Evolutionary conservation across 2,329 filamentous ascomycete genomes (phyloP), one percentile per base, ranked within the genome.

Genomic region (Fusarium lyarnte): DNA sequence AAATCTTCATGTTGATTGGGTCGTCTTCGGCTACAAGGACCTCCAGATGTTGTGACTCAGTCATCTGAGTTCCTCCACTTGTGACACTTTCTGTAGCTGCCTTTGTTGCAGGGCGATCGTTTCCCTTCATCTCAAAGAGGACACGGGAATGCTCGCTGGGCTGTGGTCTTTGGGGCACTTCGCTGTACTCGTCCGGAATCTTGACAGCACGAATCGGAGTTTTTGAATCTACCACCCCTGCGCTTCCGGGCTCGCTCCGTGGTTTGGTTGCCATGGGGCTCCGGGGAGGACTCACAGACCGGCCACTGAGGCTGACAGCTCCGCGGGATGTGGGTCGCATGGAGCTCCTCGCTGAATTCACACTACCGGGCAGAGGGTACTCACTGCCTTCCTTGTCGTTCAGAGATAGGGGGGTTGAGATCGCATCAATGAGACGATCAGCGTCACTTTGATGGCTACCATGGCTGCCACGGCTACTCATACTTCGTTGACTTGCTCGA

Each of bases 11-110:
- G 75, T 97, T 97, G 74, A 97, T 91, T 0, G 94, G 93, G 75
- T 97, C 94, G 74, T 97, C 94, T 78, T 97, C 94, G 1, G 94
- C 94, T 39, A 97, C 89, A 27, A 97, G 85, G 5, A 97, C 89
- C 23, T 87, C 86, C 72, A 94, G 84, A 41, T 58, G 62, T 14
- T 43, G 66, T 17, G 71, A 58, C 7, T 79, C 69, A 6, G 73
- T 73, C 8, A 58, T 42, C 19, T 70, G 67, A 13, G 74, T 75
- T 16, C 68, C 66, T 38, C 46, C 68, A 14, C 76, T 79, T 5
- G 74, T 72, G 7, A 76, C 69, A 23, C 75, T 79, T 51, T 77
- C 77, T 12, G 74, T 73, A 6, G 59, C 61, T 10, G 68, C 36
- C 53, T 55, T 70, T 49, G 57, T 39, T 58, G 16, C 23, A 27